Percentiles rank a stretch among this genome's conserved stretches.
These are phyloP conservation scores for Acacia concinna DNA, from an alignment of 331 rosid genomes.

Conservation along the genomic window DNA sequence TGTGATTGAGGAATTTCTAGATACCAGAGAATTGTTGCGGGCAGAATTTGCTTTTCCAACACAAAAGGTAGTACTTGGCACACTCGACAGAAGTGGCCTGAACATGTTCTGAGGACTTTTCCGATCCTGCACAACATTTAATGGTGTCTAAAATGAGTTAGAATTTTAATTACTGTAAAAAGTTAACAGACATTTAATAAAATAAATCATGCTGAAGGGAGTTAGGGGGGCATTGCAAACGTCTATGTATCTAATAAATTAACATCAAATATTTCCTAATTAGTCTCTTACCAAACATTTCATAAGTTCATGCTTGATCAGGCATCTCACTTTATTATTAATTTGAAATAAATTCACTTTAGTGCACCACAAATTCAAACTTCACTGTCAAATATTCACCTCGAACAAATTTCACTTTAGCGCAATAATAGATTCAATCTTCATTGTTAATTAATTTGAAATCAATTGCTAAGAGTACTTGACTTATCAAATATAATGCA, in stretches of 20 bases:
- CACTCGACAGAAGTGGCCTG: conserved; percentile 93
- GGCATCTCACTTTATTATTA: conserved; percentile 8
- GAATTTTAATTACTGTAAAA: conserved; percentile 9
- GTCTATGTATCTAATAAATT: background rate
- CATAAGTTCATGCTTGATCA: background rate
- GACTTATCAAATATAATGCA: conserved; percentile 8
- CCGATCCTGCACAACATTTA: conserved; percentile 63
- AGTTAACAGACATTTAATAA: background rate
- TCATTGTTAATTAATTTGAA: background rate
- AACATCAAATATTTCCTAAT: background rate
- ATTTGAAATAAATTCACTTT: background rate
- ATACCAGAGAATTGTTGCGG: conserved; percentile 66
- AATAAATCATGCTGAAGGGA: conserved; percentile 21
- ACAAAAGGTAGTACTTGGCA: conserved; percentile 81
- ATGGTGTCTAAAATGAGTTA: conserved; percentile 22
- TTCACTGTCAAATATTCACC: background rate
- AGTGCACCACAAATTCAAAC: background rate
- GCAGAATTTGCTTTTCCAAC: conserved; percentile 69
- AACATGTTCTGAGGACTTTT: conserved; percentile 91
- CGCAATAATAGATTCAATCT: background rate
- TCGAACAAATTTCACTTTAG: background rate
- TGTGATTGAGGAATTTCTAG: conserved; percentile 81
- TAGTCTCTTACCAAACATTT: background rate
- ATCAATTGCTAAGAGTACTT: background rate
- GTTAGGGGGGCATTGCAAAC: background rate